phyloP scores from a whole-genome alignment of 1,139 yeast species.

The Hemisphaericaspora lyxosophila region DNA sequence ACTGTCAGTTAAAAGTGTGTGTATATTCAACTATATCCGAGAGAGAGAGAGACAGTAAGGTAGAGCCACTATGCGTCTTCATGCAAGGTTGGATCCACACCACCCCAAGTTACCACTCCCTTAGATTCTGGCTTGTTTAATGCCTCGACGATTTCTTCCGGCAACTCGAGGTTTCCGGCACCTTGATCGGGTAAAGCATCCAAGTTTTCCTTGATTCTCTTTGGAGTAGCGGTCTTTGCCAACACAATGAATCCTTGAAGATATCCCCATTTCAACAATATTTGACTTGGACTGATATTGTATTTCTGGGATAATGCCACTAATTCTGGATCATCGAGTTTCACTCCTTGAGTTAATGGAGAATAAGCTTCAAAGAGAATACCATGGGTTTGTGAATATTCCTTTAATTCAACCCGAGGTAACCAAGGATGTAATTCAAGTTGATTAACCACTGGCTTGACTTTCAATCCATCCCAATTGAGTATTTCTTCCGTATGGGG shows the following conservation, averaged over 20 bases:
- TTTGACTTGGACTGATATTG: constrained; percentile 24
- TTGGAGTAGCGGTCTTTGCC: constrained; percentile 61
- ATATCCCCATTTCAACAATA: constrained; percentile 39
- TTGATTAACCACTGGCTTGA: constrained; percentile 44
- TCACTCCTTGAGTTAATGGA: constrained; percentile 63
- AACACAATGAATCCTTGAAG: constrained; percentile 66
- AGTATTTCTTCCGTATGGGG: constrained; percentile 37
- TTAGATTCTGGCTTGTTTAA: constrained; percentile 37
- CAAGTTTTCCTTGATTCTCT: constrained; percentile 43
- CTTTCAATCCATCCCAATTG: constrained; percentile 31
- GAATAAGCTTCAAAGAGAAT: constrained; percentile 67
- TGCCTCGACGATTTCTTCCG: constrained; percentile 27
- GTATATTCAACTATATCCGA: no score
- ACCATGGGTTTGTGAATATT: constrained; percentile 34
- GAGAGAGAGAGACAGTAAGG: not conserved
- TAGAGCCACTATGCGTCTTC: not conserved
- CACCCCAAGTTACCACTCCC: constrained; percentile 31
- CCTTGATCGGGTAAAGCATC: constrained; percentile 29
- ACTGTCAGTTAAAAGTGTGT: no score
- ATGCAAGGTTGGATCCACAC: constrained; percentile 27
- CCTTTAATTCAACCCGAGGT: constrained; percentile 38
- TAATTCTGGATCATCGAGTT: constrained; percentile 52
- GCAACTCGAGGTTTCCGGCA: constrained; percentile 34
- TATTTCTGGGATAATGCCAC: constrained; percentile 26
- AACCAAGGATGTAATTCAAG: constrained; percentile 50